These are phyloP conservation scores for Thalassiosira sp. DNA, from an alignment of 352 stramenopile species.

Conservation along the genomic window DNA sequence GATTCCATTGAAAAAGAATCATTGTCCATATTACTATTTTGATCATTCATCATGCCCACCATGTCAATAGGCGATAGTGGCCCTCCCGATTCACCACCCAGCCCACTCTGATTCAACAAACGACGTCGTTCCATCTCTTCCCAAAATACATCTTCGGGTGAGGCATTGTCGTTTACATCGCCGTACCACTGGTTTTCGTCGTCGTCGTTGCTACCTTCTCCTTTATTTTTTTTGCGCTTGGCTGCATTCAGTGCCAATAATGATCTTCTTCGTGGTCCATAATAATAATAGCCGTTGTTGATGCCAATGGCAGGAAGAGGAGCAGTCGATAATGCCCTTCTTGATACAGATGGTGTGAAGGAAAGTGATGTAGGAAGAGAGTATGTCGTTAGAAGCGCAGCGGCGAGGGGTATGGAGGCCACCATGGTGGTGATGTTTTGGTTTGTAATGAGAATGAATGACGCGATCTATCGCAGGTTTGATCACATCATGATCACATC, in stretches of 20 bases:
- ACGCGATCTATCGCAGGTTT: no score
- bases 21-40: constrained; percentile 1
- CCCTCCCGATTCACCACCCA: not conserved
- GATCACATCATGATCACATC: no score
- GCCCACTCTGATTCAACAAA: constrained; percentile 53
- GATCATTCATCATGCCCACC: constrained; percentile 29
- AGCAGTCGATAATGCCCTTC: not conserved
- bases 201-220: not conserved
- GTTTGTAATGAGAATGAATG: no score
- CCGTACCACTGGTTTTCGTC: constrained; percentile 74
- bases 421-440: constrained; percentile 4
- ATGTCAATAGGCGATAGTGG: constrained; percentile 28
- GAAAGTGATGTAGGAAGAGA: constrained; percentile 3
- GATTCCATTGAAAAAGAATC: constrained; percentile 12
- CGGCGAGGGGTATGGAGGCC: constrained; percentile 1
- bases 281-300: not conserved
- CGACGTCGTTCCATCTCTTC: constrained; percentile 79
- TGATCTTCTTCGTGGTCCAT: constrained; percentile 10
- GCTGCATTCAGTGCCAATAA: not conserved
- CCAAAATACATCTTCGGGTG: constrained; percentile 77
- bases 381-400: not conserved
- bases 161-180: constrained; percentile 58
- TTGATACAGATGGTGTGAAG: constrained; percentile 3
- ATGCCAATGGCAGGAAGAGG: not conserved
- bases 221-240: constrained; percentile 20